Evolutionary conservation across 345 rosid genomes (phyloP), one percentile per base, ranked within the genome.

Genomic region (Lepidium africanum): DNA sequence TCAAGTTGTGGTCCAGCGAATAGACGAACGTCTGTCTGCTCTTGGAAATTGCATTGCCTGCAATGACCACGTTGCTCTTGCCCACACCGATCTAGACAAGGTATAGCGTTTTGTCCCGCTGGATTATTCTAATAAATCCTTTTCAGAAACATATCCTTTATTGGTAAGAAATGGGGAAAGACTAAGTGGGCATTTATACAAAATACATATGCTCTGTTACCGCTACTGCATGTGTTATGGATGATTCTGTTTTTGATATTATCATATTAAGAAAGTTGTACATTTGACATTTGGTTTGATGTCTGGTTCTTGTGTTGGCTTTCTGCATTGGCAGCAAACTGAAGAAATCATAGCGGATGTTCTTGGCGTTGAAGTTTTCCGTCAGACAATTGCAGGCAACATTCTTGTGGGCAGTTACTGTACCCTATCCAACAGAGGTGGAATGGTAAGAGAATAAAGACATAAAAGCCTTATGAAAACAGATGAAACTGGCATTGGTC

Each of bases 261-360:
- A 6, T 46, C 10, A 12, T 70, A 36, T 21, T 33, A 32, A 3
- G 25, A 14, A 9, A 42, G 27, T 38, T 46, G 21, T 65, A 35
- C 30, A 38, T 30, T 8, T 25, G 19, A 5, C 4, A 2, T 21
- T 60, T 60, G 27, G 37, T 41, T 47, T 50, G 61, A 12, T 9
- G 21, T 43, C 16, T 41, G 37, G 21, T 50, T 45, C 35, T 27
- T 73, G 16, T 48, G n/a, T 40, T 65, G 7, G 6, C 10, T 25
- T 38, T 38, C 41, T 39, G 10, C 38, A 43, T 36, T 63, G 49
- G 15, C 53, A 86, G 97, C 89, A 89, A 78, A 95, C 97, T 0
- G 99, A 91, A 78, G 97, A 95, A 75, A 77, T 91, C 47, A 89
- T 89, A 55, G 90, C 96, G 0, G 97, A 95, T 82, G 99, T 89